Evolutionary conservation across 768 basidiomycete species (phyloP), one percentile per base, ranked within the genome.

Genomic region (Auriscalpium microsporum): DNA sequence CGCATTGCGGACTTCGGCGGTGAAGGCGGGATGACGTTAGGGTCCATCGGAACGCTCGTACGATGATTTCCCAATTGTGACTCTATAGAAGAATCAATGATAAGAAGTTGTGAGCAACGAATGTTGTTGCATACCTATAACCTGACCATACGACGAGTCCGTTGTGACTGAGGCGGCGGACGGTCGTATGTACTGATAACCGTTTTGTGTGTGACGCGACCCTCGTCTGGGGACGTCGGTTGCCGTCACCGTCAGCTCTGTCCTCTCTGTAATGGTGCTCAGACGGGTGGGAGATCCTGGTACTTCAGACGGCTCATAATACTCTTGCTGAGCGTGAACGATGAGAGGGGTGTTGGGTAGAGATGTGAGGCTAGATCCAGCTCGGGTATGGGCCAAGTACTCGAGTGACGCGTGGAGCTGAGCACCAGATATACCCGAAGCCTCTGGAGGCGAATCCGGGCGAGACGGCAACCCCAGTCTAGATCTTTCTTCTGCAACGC

Each of bases 1-100:
- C 78, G 73, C n/a, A 86, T 62, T 16, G 87, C 86, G 19, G 86
- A 87, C 1, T 70, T 73, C 21, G 87, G 81, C 42, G 86, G 86
- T 11, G 87, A 87, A 17, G 81, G 78, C 19, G 78, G 76, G 54
- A 83, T 82, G 10, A 68, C 70, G 58, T 85, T 82, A 33, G 84
- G 83, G 67, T 84, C 77, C 47, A 62, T 6, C 35, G 55, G 59
- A 16, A 46, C 34, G 37, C 37, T 47, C 14, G 69, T 11, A 33
- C 16, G 34, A 19, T 36, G 5, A 38, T 53, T 45, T n/a, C 52
- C 44, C 5, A 56, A 47, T 11, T 49, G 52, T 6, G 65, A 60
- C 19, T 64, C 62, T 63, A 45, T 52, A 38, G 48, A 33, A 40
- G 21, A 34, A 54, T 14, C 5, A 44, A 8, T 19, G 3, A 17